Evolutionary conservation across 768 basidiomycete genomes (phyloP), one percentile per base, ranked within the genome.

Genomic region (Mycena polygramma): DNA sequence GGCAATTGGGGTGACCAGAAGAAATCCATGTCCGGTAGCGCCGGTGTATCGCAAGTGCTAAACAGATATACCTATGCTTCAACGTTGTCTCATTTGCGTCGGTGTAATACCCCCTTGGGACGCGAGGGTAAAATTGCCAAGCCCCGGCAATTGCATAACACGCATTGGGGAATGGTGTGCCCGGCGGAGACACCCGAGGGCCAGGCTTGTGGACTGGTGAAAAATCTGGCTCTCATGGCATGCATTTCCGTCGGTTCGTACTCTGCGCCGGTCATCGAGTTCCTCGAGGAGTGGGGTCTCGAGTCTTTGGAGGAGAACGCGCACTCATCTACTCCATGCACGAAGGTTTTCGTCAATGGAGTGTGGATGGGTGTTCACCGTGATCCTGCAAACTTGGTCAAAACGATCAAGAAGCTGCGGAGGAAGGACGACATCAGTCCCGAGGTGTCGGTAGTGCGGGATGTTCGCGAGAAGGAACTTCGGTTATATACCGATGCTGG

Each of bases 101-200:
- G 98, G 36, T 97, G 95, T 78, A 99, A 99, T 79, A 99, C 98
- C 0, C 98, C 98, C 2, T 90, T 99, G 57, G 98, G 98, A 64
- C 93, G 98, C 68, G 98, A 99, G 80, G 97, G 97, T 66, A 99
- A 99, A 83, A 99, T 99, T 69, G 98, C 98, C 54, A 99, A 99
- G 79, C 98, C 98, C 66, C 98, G 98, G 75, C 98, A 99, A 76
- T 85, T 99, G 64, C 98, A 99, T 81, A 99, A 99, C 77, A 98
- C 98, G 0, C 98, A 99, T 76, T 99, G 98, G 98, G 98, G 98
- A 45, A 99, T 99, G 98, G 98, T 99, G 22, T 99, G 98, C 78
- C 98, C 98, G 51, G 98, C 98, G 46, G 98, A 99, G 81, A 99
- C 98, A 5, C 98, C 98, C 1, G 98, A 99, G 90, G 98, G 98